These are phyloP conservation scores for Penicillium pancosmium DNA, from an alignment of 495 filamentous ascomycete species.

Conservation along the genomic window DNA sequence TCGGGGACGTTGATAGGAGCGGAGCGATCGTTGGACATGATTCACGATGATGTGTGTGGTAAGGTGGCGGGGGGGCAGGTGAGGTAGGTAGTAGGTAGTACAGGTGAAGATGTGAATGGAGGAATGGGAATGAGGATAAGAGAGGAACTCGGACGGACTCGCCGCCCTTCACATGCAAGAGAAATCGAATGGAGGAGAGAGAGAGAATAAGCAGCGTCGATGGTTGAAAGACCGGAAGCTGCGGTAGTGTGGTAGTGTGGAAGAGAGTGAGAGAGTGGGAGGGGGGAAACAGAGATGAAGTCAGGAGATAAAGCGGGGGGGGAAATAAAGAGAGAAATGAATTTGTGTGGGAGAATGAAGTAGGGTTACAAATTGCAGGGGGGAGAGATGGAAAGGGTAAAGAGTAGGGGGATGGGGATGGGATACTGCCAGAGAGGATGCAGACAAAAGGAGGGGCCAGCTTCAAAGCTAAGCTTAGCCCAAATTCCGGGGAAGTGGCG, in stretches of 20 bases:
- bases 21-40: slow-evolving; percentile 55
- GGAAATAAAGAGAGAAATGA: slow-evolving; percentile 3
- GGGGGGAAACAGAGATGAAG: slow-evolving; percentile 1
- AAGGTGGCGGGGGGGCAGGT: not conserved
- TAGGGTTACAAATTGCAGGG: too few species aligned
- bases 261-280: not conserved
- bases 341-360: slow-evolving; percentile 8
- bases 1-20: slow-evolving; percentile 50
- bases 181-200: not conserved
- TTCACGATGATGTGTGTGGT: slow-evolving; percentile 5
- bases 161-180: slow-evolving; percentile 34
- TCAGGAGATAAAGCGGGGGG: slow-evolving; percentile 2
- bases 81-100: not conserved
- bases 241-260: not conserved
- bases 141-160: slow-evolving; percentile 29
- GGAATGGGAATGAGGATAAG: slow-evolving; percentile 13
- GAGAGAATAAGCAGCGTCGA: slow-evolving; percentile 4
- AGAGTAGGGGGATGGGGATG: too few species aligned
- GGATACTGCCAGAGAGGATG: too few species aligned
- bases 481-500: slow-evolving; percentile 1
- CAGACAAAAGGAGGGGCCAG: not conserved
- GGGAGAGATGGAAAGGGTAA: too few species aligned
- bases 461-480: not conserved
- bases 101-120: slow-evolving; percentile 1
- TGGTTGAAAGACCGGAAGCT: not conserved